These are phyloP conservation scores for Hyphodiscus sp. DNA, from an alignment of 2,329 filamentous ascomycete species.

Conservation along the genomic window DNA sequence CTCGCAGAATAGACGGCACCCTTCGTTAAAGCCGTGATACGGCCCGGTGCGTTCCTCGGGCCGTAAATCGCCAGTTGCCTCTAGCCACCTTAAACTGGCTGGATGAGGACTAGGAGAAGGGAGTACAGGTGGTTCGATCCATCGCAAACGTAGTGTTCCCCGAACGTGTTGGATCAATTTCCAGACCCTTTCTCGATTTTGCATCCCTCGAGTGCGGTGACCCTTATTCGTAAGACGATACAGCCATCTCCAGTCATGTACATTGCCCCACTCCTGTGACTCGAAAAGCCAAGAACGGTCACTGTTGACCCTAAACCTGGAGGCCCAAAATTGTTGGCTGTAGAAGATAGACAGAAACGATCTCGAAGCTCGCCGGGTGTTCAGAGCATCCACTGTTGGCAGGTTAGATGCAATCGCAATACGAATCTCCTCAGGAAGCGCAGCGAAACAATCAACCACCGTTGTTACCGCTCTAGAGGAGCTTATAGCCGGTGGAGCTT, in stretches of 20 bases:
- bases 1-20: constrained; percentile 1
- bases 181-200: constrained; percentile 4
- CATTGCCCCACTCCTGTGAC: not conserved
- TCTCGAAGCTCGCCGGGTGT: constrained; percentile 1
- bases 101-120: too few relatives aligned
- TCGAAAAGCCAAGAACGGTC: constrained; percentile 4
- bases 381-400: constrained; percentile 3
- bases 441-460: constrained; percentile 2
- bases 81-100: constrained; percentile 1
- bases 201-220: not conserved
- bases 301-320: constrained; percentile 1
- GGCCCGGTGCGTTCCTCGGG: too few relatives aligned
- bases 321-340: constrained; percentile 2
- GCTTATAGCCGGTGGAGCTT: constrained; percentile 2
- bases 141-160: not conserved
- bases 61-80: not conserved
- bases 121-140: too few relatives aligned
- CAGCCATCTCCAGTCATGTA: constrained; percentile 3
- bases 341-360: not conserved
- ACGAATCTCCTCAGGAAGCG: constrained; percentile 3
- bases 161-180: constrained; percentile 1
- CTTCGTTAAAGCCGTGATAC: constrained; percentile 3
- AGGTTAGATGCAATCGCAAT: not conserved
- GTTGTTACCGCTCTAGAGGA: not conserved
- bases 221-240: constrained; percentile 2